phyloP scores from a whole-genome alignment of 1,139 yeast genomes.

The Kazachstania sp. region DNA sequence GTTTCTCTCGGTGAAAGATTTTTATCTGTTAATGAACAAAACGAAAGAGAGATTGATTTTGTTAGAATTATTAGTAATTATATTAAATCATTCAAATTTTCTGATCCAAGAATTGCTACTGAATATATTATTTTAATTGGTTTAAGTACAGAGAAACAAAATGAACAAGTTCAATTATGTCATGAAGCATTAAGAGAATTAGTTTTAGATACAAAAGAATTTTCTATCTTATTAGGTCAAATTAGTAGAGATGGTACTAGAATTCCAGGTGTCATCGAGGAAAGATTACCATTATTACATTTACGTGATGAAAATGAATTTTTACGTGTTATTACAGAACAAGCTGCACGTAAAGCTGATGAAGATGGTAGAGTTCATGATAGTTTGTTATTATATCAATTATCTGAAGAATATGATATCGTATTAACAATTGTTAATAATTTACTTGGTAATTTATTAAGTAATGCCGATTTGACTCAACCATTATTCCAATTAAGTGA shows the following conservation, averaged over 20 bases:
- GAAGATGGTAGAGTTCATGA: slow-evolving; percentile 88
- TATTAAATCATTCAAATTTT: slow-evolving; percentile 70
- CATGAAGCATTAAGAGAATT: slow-evolving; percentile 80
- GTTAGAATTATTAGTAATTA: slow-evolving; percentile 58
- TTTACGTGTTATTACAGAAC: slow-evolving; percentile 65
- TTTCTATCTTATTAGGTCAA: slow-evolving; percentile 71
- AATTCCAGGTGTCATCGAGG: slow-evolving; percentile 78
- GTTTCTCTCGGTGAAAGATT: slow-evolving; percentile 22
- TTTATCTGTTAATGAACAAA: slow-evolving; percentile 28
- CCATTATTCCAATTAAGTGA: slow-evolving; percentile 38
- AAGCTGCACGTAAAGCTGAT: slow-evolving; percentile 80
- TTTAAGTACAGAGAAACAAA: slow-evolving; percentile 38
- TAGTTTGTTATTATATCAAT: slow-evolving; percentile 76
- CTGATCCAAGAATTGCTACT: slow-evolving; percentile 85
- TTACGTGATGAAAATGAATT: slow-evolving; percentile 47
- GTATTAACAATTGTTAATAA: slow-evolving; percentile 73
- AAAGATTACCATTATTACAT: slow-evolving; percentile 59
- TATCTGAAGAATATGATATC: slow-evolving; percentile 80
- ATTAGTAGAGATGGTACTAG: slow-evolving; percentile 68
- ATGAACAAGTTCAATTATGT: slow-evolving; percentile 48
- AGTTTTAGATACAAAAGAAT: slow-evolving; percentile 79
- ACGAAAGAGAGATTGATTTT: slow-evolving; percentile 43
- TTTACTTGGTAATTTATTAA: slow-evolving; percentile 68
- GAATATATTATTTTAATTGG: slow-evolving; percentile 76
- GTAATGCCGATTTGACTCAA: slow-evolving; percentile 64